Percentiles rank a stretch among this genome's conserved stretches.
Evolutionary conservation across 2,329 filamentous ascomycete species (phyloP).

Genomic region (Penicillium sp.): DNA sequence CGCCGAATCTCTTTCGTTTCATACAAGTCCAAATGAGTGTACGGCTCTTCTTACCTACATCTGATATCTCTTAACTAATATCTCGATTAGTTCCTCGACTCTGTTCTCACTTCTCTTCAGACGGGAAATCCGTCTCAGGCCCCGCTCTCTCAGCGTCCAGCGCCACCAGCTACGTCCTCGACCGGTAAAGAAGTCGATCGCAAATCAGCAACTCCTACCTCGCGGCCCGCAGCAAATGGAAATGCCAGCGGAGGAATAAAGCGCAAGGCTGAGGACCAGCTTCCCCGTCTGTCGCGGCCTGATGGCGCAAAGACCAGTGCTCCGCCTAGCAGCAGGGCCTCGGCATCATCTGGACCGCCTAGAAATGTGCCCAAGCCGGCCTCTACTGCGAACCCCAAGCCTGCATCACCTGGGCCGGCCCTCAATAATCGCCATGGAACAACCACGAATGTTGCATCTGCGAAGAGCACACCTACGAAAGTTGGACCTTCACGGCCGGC

Average conservation of each 20-base stretch:
- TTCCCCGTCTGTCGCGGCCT: slow-evolving; percentile 29
- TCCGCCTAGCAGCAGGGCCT: slow-evolving; percentile 15
- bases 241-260: slow-evolving; percentile 30
- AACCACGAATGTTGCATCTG: slow-evolving; percentile 6
- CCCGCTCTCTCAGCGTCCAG: slow-evolving; percentile 25
- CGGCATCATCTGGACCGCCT: slow-evolving; percentile 13
- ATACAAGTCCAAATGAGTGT: slow-evolving; percentile 36
- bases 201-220: slow-evolving; percentile 12
- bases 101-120: slow-evolving; percentile 49
- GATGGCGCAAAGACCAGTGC: slow-evolving; percentile 18
- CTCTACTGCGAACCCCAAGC: slow-evolving; percentile 5
- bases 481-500: slow-evolving; percentile 1
- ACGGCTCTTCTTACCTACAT: slow-evolving; percentile 10
- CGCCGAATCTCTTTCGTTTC: neutral
- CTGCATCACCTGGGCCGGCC: slow-evolving; percentile 17
- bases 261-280: slow-evolving; percentile 42
- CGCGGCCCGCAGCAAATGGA: slow-evolving; percentile 15
- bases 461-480: slow-evolving; percentile 17
- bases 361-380: slow-evolving; percentile 18
- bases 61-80: slow-evolving; percentile 19
- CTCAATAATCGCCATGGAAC: slow-evolving; percentile 17
- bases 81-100: slow-evolving; percentile 46
- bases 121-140: slow-evolving; percentile 35
- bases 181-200: slow-evolving; percentile 21
- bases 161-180: slow-evolving; percentile 22